Conservation (phyloP, 768 basidiomycete species). For the Russula abietina region DNA sequence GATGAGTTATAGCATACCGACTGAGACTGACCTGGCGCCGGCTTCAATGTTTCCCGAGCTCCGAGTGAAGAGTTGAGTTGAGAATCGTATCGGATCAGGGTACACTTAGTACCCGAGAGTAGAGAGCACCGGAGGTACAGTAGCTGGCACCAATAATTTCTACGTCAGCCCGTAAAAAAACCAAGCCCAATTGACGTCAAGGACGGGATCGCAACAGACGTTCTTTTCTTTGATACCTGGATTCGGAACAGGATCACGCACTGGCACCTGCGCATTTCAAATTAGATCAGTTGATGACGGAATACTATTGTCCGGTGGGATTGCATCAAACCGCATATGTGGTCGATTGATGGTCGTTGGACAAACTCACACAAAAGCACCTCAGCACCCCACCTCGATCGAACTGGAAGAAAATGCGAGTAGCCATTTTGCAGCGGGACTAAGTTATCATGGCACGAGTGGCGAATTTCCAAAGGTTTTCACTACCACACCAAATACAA, state of each 20-base stretch:
- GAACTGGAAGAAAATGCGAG: not conserved
- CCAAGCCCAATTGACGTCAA: too few relatives aligned
- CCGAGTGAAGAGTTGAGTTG: not conserved
- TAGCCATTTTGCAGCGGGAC: not conserved
- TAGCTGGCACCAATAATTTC: not conserved
- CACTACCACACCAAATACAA: too few relatives aligned
- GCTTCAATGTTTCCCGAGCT: not conserved
- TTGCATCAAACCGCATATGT: not conserved
- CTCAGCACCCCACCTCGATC: not conserved
- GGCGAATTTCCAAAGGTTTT: too few relatives aligned
- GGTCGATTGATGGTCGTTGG: not conserved
- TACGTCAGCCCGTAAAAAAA: too few relatives aligned
- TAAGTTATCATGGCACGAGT: too few relatives aligned
- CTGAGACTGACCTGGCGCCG: not conserved
- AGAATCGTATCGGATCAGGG: not conserved
- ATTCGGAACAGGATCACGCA: conserved; percentile 8
- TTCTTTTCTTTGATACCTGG: not conserved
- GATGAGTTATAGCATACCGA: not conserved
- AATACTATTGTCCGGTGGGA: not conserved
- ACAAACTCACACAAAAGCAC: too few relatives aligned
- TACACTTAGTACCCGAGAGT: not conserved
- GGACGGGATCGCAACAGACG: not conserved
- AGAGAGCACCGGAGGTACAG: not conserved
- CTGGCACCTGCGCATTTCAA: not conserved
- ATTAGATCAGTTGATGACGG: not conserved